These are phyloP conservation scores for Ascocoryne sarcoides DNA, from an alignment of 2,329 filamentous ascomycete genomes.

Conservation along the genomic window DNA sequence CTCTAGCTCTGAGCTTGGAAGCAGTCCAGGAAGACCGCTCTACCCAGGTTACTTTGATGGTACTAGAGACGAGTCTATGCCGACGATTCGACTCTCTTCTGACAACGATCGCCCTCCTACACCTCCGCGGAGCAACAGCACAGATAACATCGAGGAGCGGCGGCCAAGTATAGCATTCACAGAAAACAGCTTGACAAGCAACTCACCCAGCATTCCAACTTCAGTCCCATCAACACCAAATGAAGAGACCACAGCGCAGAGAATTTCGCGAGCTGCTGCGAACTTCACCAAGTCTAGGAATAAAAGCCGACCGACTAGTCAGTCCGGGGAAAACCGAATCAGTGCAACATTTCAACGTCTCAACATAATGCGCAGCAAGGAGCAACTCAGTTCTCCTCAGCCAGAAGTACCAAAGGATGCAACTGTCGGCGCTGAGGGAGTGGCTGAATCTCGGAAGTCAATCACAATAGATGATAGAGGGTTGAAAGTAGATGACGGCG, in stretches of 20 bases:
- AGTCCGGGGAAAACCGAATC: conserved; percentile 48
- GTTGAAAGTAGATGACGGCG: conserved; percentile 7
- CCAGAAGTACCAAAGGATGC: conserved; percentile 10
- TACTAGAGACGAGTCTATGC: conserved; percentile 31
- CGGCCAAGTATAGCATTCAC: conserved; percentile 44
- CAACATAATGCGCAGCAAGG: conserved; percentile 24
- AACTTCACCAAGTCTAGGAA: conserved; percentile 39
- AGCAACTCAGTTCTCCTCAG: conserved; percentile 17
- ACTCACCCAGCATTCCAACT: conserved; percentile 32
- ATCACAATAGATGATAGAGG: conserved; percentile 9
- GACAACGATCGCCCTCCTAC: conserved; percentile 36
- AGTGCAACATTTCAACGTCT: conserved; percentile 46
- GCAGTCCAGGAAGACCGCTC: not conserved
- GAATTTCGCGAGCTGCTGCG: conserved; percentile 49
- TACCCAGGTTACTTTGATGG: conserved; percentile 36
- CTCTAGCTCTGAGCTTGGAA: not conserved
- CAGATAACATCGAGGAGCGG: conserved; percentile 39
- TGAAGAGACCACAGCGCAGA: conserved; percentile 46
- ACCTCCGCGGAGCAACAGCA: conserved; percentile 31
- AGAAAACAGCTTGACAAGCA: conserved; percentile 33
- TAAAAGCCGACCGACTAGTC: conserved; percentile 49
- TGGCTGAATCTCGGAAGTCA: conserved; percentile 8
- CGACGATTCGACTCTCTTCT: conserved; percentile 44
- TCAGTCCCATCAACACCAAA: conserved; percentile 37
- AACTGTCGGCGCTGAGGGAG: not conserved